phyloP scores from a whole-genome alignment of 73 alveolate genomes.

The Paramecium primaurelia region DNA sequence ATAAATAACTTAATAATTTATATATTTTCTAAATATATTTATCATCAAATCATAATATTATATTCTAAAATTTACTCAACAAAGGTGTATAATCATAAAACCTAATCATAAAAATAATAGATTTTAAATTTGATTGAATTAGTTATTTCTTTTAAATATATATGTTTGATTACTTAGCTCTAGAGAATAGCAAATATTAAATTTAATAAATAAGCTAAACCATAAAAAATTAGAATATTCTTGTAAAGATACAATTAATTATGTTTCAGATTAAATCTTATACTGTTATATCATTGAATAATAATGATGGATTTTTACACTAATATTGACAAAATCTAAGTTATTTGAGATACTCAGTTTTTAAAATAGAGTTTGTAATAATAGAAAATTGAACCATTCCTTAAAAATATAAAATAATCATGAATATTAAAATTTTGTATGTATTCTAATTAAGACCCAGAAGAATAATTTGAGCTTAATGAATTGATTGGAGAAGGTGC shows the following conservation, averaged over 20 bases:
- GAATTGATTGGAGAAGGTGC: conserved; percentile 88
- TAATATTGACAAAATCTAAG: background rate
- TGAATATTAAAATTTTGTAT: background rate
- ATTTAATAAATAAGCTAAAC: no score
- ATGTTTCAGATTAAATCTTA: no score
- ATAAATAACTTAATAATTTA: background rate
- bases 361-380: background rate
- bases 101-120: no score
- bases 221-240: no score
- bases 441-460: conserved; percentile 75
- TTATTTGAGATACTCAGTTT: background rate
- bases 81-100: no score
- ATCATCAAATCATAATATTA: background rate
- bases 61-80: background rate
- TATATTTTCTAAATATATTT: background rate
- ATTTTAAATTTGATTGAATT: no score
- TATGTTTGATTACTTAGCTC: background rate
- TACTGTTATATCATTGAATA: background rate
- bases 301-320: no score
- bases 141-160: background rate
- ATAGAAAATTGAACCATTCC: background rate
- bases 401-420: background rate
- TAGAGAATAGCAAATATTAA: no score
- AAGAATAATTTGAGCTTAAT: conserved; percentile 68
- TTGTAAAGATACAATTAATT: no score